These are phyloP conservation scores for Lignosus rhinocerotis DNA, from an alignment of 1,284 basidiomycete genomes.

Conservation along the genomic window DNA sequence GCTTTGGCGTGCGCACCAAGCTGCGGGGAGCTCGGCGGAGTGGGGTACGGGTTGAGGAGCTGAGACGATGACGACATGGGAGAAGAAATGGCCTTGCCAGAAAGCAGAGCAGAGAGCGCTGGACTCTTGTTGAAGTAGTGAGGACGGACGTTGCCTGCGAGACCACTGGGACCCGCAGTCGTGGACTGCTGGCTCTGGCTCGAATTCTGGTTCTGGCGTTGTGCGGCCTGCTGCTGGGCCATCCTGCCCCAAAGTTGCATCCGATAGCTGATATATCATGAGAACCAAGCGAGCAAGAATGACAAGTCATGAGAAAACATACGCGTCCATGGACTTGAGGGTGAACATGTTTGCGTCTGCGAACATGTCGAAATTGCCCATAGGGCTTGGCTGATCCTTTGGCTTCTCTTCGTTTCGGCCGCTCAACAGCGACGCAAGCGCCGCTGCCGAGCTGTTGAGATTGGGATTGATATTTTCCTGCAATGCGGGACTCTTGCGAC, in stretches of 20 bases:
- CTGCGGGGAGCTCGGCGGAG: slow-evolving; percentile 34
- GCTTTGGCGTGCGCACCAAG: slow-evolving; percentile 21
- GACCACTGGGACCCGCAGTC: slow-evolving; percentile 39
- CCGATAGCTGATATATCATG: slow-evolving; percentile 48
- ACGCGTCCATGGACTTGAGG: slow-evolving; percentile 81
- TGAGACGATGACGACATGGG: slow-evolving; percentile 2
- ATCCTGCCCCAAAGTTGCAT: slow-evolving; percentile 89
- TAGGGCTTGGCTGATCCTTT: slow-evolving; percentile 26
- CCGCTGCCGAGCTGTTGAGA: slow-evolving; percentile 46
- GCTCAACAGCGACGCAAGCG: slow-evolving; percentile 13
- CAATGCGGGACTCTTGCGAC: slow-evolving; percentile 35
- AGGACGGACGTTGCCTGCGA: slow-evolving; percentile 55
- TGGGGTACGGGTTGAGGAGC: slow-evolving; percentile 31
- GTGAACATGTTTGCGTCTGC: slow-evolving; percentile 78
- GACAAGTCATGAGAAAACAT: slow-evolving; percentile 26
- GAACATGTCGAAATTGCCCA: slow-evolving; percentile 60
- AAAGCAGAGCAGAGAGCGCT: slow-evolving; percentile 45
- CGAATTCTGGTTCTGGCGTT: slow-evolving; percentile 32
- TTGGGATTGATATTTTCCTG: slow-evolving; percentile 85
- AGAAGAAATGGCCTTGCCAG: slow-evolving; percentile 42
- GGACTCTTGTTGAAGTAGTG: slow-evolving; percentile 48
- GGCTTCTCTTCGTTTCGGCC: slow-evolving; percentile 24
- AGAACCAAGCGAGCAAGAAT: not conserved
- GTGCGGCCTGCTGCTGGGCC: slow-evolving; percentile 44
- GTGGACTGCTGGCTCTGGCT: slow-evolving; percentile 24